These are phyloP conservation scores for Heterococcus sp. DNA, from an alignment of 108 stramenopile genomes.

Conservation along the genomic window DNA sequence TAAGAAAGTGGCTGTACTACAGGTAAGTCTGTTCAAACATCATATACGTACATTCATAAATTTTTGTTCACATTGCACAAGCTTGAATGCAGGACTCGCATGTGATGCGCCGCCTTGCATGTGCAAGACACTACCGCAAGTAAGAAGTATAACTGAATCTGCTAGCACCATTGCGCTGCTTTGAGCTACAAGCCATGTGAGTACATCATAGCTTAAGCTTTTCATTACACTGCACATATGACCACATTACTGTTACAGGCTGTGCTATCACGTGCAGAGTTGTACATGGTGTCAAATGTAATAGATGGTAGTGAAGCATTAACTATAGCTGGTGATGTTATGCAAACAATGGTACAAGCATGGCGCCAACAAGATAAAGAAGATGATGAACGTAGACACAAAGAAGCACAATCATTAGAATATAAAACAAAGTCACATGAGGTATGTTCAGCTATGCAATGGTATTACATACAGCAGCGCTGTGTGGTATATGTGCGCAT, in stretches of 20 bases:
- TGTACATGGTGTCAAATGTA: conserved; percentile 1
- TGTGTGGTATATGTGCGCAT: neutral
- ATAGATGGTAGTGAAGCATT: neutral
- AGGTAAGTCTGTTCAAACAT: no score
- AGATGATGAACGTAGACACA: neutral
- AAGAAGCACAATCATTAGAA: conserved; percentile 31
- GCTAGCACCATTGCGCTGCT: no score
- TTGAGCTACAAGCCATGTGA: no score
- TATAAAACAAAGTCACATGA: conserved; percentile 33
- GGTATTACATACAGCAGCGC: neutral
- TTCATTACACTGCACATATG: neutral
- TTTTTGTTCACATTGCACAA: no score
- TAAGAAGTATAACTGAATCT: no score
- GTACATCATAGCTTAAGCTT: no score
- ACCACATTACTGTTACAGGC: neutral
- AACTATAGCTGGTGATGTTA: neutral
- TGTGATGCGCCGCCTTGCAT: no score
- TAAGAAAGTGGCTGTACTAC: neutral
- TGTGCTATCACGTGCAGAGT: conserved; percentile 23
- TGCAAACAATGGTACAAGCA: conserved; percentile 7
- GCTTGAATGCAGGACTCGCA: no score
- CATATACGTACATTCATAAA: no score
- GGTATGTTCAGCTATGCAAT: neutral
- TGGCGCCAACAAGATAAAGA: conserved; percentile 19
- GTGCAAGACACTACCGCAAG: no score